Conservation (phyloP, 169 alveolate species). For the Cryptosporidium muris region DNA sequence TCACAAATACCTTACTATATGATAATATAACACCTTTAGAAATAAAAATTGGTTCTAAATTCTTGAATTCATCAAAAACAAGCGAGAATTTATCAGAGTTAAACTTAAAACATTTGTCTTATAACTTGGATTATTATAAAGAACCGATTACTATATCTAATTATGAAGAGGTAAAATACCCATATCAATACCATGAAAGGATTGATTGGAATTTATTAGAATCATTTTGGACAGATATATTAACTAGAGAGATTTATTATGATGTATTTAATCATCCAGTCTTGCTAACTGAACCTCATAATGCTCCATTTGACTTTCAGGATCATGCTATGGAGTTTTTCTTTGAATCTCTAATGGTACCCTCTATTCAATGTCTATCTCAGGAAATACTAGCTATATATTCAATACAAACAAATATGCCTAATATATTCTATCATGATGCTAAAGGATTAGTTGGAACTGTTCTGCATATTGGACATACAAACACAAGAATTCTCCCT, state of each 20-base stretch:
- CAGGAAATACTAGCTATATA: slow-evolving; percentile 40
- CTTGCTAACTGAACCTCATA: slow-evolving; percentile 55
- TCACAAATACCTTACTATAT: slow-evolving; percentile 22
- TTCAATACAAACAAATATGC: slow-evolving; percentile 47
- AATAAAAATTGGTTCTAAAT: background rate
- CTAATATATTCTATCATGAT: slow-evolving; percentile 22
- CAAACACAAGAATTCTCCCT: slow-evolving; percentile 60
- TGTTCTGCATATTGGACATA: slow-evolving; percentile 41
- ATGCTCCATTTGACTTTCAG: slow-evolving; percentile 67
- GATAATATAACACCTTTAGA: slow-evolving; percentile 9
- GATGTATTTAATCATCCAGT: slow-evolving; percentile 26
- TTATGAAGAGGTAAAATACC: slow-evolving; percentile 10
- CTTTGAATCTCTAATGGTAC: slow-evolving; percentile 46
- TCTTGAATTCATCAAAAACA: background rate
- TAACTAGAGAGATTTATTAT: slow-evolving; percentile 47
- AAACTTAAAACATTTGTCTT: no score
- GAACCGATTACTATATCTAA: slow-evolving; percentile 7
- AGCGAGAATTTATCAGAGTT: slow-evolving; percentile 1
- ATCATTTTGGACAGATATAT: slow-evolving; percentile 65
- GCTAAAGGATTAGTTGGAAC: slow-evolving; percentile 43
- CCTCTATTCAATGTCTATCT: slow-evolving; percentile 40
- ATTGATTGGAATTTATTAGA: slow-evolving; percentile 66
- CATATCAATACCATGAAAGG: slow-evolving; percentile 36
- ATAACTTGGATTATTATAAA: background rate
- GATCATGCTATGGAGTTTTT: slow-evolving; percentile 69